Conservation (phyloP, 768 basidiomycete genomes). For the Leucocoprinus leucothites region DNA sequence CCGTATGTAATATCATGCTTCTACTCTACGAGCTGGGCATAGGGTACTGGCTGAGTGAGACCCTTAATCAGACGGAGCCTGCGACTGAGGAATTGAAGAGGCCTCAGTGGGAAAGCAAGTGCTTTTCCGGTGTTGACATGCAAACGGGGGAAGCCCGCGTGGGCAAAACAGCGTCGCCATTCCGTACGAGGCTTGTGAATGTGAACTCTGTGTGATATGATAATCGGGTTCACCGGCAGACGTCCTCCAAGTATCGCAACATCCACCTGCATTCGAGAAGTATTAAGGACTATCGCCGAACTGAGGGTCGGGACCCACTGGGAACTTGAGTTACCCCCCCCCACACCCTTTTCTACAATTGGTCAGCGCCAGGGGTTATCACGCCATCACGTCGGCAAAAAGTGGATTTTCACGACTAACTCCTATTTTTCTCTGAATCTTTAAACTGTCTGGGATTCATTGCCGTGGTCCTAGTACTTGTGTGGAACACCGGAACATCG, state of each 20-base stretch:
- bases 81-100: no score
- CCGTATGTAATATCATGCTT: not conserved
- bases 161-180: not conserved
- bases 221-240: no score
- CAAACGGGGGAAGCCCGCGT: conserved; percentile 10
- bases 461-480: no score
- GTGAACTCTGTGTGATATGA: no score
- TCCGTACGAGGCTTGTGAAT: not conserved
- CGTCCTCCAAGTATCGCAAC: no score
- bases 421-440: not conserved
- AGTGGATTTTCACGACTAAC: not conserved
- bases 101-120: not conserved
- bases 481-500: not conserved
- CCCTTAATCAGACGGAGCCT: no score
- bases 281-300: no score
- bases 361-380: not conserved
- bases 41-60: no score
- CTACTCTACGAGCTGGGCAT: not conserved
- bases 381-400: not conserved
- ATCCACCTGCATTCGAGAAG: no score
- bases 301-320: not conserved
- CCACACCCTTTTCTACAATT: no score
- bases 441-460: not conserved
- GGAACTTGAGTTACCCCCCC: not conserved
- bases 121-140: not conserved